Base-by-base conservation (phyloP, 768 basidiomycete genomes). In the Trametes villosa region DNA sequence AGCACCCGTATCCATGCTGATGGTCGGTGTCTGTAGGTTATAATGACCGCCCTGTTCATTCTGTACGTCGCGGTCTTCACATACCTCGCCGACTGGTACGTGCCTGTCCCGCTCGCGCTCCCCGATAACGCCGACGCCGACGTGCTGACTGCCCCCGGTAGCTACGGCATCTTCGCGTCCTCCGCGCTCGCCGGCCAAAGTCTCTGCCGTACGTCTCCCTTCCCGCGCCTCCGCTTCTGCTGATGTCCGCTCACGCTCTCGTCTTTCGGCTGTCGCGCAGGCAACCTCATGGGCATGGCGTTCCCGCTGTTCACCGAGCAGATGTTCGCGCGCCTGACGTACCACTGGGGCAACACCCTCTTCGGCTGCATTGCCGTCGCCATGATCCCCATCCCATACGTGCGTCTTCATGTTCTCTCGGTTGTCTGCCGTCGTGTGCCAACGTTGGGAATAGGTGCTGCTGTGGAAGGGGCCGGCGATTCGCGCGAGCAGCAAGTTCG, bases 171-270 rank as follows among this genome's bases (percentile, higher is more conserved):
- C 7, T 85, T 82, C 62, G 80, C 85, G 1, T 84, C 82, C 7
- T 82, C 81, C 11, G 85, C 83, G 0, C 74, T 84, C 50, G 85
- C 84, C 0, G 84, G 78, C 0, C 82, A 83, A 63, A 80, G 76
- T 36, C 72, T 85, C 31, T 74, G 72, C 54, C 78, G 84, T 76
- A 67, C 44, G 77, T 71, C 30, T 57, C 45, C 55, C 20, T 30
- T 24, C 20, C 18, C 27, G 27, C 30, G 9, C 31, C 20, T 24
- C 40, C 9, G 34, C 40, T 52, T 2, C 9, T n/a, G n/a, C 40
- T 8, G 15, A n/a, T 34, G 40, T 22, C 18, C n/a, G 33, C 8
- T 40, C 15, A 41, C 15, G 18, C 30, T 13, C 22, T 24, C 11
- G 36, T 38, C 11, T 4, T 38, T 12, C 36, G 13, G 18, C 44